Evolutionary conservation across 2,329 filamentous ascomycete species (phyloP), one percentile per base, ranked within the genome.

Genomic region (Ophiostoma quercus): DNA sequence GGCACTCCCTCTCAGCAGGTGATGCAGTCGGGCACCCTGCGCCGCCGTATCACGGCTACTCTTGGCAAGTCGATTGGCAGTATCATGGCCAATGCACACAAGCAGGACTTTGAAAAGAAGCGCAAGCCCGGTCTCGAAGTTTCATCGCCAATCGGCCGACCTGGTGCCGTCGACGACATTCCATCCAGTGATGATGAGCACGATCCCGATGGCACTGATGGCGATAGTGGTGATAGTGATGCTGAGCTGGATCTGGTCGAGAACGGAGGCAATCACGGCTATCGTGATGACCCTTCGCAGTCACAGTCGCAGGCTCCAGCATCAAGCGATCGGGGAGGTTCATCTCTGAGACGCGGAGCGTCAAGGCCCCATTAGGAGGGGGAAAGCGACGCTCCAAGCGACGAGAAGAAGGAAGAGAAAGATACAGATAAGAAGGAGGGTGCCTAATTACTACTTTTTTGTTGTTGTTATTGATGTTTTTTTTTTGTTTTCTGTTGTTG

Each of bases 61-160:
- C 68, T 74, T 7, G 79, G 79, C 65, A 77, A 73, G 69, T 76
- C 74, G 0, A 83, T 88, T 69, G 82, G 83, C 5, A 60, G 84
- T 16, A 88, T 93, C n/a, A 84, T 97, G 74, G 90, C 92, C 3
- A 85, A 89, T 72, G 94, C 94, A 6, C 95, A 98, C 78, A 90
- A 87, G 72, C 90, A 96, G 78, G 94, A 98, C 79, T 98, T 97
- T 77, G 91, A 96, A 79, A 90, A 95, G 81, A 91, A 87, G 77
- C 85, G 87, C 72, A 79, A 77, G 74, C 79, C 79, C n/a, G 68
- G 41, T 7, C 39, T 25, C 1, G 71, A 41, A 12, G 66, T n/a
- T 11, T 65, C 67, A 16, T 65, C 67, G 65, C 32, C 60, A 25
- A 70, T 68, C 29, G 68, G 68, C 57, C 68, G 16, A 22, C 54